Evolutionary conservation across 805 yeast genomes (phyloP).

Genomic region (Zygosaccharomyces pseudorouxii): DNA sequence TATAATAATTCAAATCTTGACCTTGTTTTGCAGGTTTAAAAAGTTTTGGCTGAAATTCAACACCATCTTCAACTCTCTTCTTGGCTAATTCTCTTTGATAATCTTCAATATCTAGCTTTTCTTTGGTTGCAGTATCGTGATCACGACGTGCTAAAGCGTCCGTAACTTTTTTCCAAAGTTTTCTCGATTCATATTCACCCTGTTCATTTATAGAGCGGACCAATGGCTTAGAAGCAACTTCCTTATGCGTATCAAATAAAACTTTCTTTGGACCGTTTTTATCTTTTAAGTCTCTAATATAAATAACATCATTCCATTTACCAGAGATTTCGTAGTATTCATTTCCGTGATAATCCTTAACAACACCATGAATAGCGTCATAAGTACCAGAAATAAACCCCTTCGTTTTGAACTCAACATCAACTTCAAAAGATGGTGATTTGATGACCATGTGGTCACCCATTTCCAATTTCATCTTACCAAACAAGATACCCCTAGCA

Average conservation of each 20-base stretch:
- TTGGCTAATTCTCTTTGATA: slow-evolving; percentile 74
- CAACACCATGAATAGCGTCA: slow-evolving; percentile 76
- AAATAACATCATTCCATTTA: slow-evolving; percentile 88
- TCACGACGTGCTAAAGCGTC: slow-evolving; percentile 75
- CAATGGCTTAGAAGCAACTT: slow-evolving; percentile 53
- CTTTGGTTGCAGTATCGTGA: slow-evolving; percentile 81
- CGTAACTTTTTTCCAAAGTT: slow-evolving; percentile 77
- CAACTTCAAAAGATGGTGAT: slow-evolving; percentile 61
- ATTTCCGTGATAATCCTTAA: slow-evolving; percentile 53
- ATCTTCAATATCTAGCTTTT: slow-evolving; percentile 81
- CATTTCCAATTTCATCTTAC: slow-evolving; percentile 81
- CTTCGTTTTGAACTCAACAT: slow-evolving; percentile 90
- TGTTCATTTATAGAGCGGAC: slow-evolving; percentile 80
- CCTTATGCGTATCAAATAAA: slow-evolving; percentile 57
- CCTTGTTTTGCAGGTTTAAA: slow-evolving; percentile 49
- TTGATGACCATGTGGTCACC: slow-evolving; percentile 86
- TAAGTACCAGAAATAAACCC: slow-evolving; percentile 92
- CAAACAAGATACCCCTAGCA: slow-evolving; percentile 89
- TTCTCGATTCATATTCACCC: slow-evolving; percentile 73
- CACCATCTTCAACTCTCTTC: slow-evolving; percentile 70
- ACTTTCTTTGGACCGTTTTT: slow-evolving; percentile 42
- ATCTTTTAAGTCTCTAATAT: slow-evolving; percentile 51
- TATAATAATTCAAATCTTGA: slow-evolving; percentile 55
- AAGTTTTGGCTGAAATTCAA: slow-evolving; percentile 73
- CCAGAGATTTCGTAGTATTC: slow-evolving; percentile 67